These are phyloP conservation scores for Candida adriatica DNA, from an alignment of 805 yeast genomes.

Conservation along the genomic window DNA sequence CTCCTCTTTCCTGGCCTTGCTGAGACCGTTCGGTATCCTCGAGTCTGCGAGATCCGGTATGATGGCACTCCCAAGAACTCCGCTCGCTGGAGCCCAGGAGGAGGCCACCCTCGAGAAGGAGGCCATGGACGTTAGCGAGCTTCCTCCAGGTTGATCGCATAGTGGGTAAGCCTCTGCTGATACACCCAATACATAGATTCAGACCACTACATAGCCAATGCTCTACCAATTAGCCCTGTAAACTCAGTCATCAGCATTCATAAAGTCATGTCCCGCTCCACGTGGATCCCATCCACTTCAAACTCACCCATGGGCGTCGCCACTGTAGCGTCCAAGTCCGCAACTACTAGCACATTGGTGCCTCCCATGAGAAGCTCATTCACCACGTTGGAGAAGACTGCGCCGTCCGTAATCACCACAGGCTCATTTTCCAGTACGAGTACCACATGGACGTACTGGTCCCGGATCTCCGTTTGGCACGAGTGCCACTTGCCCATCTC, in stretches of 20 bases:
- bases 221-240: too few relatives aligned
- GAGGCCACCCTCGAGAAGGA: conserved; percentile 51
- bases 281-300: conserved; percentile 23
- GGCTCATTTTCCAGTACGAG: conserved; percentile 36
- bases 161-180: neutral
- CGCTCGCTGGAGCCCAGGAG: conserved; percentile 51
- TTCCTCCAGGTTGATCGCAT: conserved; percentile 87
- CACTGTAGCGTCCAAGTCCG: conserved; percentile 31
- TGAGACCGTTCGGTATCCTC: conserved; percentile 93
- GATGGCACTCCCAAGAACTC: conserved; percentile 98
- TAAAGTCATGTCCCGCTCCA: conserved; percentile 23
- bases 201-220: too few relatives aligned
- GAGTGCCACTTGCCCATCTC: conserved; percentile 38
- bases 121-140: conserved; percentile 77
- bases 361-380: conserved; percentile 36
- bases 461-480: conserved; percentile 29
- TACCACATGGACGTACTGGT: conserved; percentile 27
- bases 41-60: conserved; percentile 97
- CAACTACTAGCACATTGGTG: conserved; percentile 29
- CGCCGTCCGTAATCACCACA: conserved; percentile 33
- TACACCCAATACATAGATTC: too few relatives aligned
- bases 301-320: conserved; percentile 28
- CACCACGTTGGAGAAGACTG: conserved; percentile 36
- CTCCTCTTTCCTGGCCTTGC: conserved; percentile 75
- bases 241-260: too few relatives aligned